phyloP scores from a whole-genome alignment of 345 rosid species.

The Carallia pectinifolia region DNA sequence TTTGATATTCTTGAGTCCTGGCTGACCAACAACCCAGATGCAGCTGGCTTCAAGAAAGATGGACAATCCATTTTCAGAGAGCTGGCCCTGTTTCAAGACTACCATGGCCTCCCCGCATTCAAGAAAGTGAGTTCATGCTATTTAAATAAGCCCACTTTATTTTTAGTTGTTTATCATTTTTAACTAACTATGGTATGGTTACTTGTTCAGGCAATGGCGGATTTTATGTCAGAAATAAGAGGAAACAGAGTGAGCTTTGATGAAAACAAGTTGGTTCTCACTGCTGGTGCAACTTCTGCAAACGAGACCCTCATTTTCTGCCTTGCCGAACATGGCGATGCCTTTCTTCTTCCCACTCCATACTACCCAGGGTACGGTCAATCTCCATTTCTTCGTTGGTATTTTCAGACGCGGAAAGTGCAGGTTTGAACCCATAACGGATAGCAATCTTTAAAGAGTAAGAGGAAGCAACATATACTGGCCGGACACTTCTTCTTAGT shows the following conservation, averaged over 20 bases:
- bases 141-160: background rate
- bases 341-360: conserved; percentile 77
- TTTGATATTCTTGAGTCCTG: conserved; percentile 72
- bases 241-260: conserved; percentile 67
- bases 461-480: too few relatives aligned
- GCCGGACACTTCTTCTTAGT: too few relatives aligned
- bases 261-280: conserved; percentile 55
- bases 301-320: conserved; percentile 80
- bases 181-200: background rate
- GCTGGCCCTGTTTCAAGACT: conserved; percentile 85
- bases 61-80: conserved; percentile 68
- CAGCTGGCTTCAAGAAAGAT: conserved; percentile 52
- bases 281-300: conserved; percentile 88
- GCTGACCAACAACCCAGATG: conserved; percentile 66
- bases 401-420: too few relatives aligned
- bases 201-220: conserved; percentile 59
- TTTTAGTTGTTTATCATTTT: background rate
- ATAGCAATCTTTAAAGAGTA: too few relatives aligned
- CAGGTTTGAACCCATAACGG: too few relatives aligned
- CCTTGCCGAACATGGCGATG: conserved; percentile 71
- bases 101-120: conserved; percentile 69
- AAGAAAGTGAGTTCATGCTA: conserved; percentile 45
- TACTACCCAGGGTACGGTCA: conserved; percentile 69
- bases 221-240: conserved; percentile 78
- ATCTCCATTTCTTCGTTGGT: background rate